phyloP scores from a whole-genome alignment of 495 filamentous ascomycete species.

The Apiosordaria backusii region DNA sequence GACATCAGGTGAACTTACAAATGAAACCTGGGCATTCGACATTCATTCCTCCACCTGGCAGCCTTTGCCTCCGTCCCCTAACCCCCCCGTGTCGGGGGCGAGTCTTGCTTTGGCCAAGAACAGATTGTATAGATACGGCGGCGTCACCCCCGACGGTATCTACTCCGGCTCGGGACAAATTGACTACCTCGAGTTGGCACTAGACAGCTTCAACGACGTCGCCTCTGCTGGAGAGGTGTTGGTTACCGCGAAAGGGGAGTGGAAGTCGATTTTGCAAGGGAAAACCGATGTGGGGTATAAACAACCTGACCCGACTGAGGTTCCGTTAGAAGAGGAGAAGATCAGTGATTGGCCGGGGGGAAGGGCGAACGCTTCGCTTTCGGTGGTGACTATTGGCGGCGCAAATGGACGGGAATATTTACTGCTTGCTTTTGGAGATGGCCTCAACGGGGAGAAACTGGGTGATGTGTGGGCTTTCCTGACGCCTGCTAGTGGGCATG shows the following conservation, averaged over 20 bases:
- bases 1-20: constrained; percentile 45
- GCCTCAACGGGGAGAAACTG: constrained; percentile 59
- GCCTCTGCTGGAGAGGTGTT: constrained; percentile 36
- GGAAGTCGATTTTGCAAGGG: constrained; percentile 36
- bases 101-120: constrained; percentile 60
- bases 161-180: constrained; percentile 30
- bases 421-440: constrained; percentile 65
- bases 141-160: constrained; percentile 43
- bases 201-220: constrained; percentile 47
- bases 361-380: constrained; percentile 44
- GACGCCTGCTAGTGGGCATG: constrained; percentile 34
- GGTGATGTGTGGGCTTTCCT: constrained; percentile 74
- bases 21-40: constrained; percentile 72
- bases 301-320: constrained; percentile 24
- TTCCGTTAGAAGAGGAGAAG: neutral
- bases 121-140: constrained; percentile 67
- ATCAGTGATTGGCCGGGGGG: constrained; percentile 39
- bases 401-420: constrained; percentile 51
- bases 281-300: constrained; percentile 31
- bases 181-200: constrained; percentile 55
- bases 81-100: constrained; percentile 60
- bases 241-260: constrained; percentile 34
- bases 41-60: constrained; percentile 57
- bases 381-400: constrained; percentile 47
- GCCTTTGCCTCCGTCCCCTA: constrained; percentile 44